Base-by-base conservation (phyloP, 192 early-diverging fungal species). In the Backusella parvicylindrica region DNA sequence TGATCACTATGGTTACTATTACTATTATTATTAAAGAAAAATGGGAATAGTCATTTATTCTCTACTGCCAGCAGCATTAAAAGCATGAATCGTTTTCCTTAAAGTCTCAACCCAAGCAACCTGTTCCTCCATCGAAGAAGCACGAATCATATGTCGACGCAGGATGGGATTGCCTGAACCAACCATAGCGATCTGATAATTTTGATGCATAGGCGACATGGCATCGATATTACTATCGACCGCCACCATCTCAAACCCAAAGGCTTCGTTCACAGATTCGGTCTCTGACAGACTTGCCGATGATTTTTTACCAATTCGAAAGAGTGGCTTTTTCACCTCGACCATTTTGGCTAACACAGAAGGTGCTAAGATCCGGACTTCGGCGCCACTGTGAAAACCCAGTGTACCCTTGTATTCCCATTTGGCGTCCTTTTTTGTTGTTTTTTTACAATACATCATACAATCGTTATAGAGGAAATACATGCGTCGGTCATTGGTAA, bases 381-480 rank as follows among this genome's bases (percentile, higher is more conserved):
- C 18, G 6, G 67, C 69, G 7, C 32, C 28, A 35, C 23, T n/a
- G 16, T n/a, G 13, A 11, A 79, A 26, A 3, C 41, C 41, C 7
- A 80, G 16, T 0, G 67, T 50, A n/a, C 71, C 75, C 70, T 72
- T 71, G 65, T 70, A 76, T n/a, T 68, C 70, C 21, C 38, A 31
- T 64, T 41, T 50, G 30, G 2, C 30, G 5, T 21, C 37, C 16
- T 63, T 37, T 21, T 21, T 38, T 21, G n/a, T 71, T 43, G 11
- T n/a, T 64, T 73, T 64, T 41, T 64, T 56, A 30, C 75, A 76
- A 6, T 43, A 74, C 5, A 77, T 74, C 8, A 81, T 16, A 30
- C 49, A 31, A 56, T 77, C 80, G 18, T 74, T 81, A 35, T 72
- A 81, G 4, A 81, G 56, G 4, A 81, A 41, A 32, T 75, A 81